These are phyloP conservation scores for Fusarium kyushuense DNA, from an alignment of 2,329 filamentous ascomycete genomes.

Conservation along the genomic window DNA sequence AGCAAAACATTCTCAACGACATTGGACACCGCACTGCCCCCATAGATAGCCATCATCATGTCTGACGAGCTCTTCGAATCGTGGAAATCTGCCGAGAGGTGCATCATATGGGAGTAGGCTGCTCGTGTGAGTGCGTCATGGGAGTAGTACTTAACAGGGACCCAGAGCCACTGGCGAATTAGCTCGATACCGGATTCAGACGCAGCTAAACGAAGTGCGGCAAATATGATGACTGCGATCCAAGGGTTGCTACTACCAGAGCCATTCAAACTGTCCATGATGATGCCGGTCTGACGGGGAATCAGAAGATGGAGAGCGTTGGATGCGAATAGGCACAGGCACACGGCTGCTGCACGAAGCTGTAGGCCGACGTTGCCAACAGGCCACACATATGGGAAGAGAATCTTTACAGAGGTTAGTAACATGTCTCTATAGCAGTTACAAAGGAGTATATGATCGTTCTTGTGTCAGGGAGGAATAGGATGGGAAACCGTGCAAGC, in stretches of 20 bases:
- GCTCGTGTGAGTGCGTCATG: conserved; percentile 65
- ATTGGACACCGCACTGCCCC: conserved; percentile 65
- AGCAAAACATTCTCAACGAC: conserved; percentile 70
- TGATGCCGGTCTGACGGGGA: conserved; percentile 83
- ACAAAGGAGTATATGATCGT: neutral
- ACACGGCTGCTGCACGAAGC: conserved; percentile 74
- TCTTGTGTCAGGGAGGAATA: neutral
- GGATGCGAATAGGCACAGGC: conserved; percentile 74
- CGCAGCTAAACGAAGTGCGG: conserved; percentile 62
- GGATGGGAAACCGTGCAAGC: neutral
- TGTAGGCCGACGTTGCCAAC: conserved; percentile 74
- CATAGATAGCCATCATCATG: conserved; percentile 67
- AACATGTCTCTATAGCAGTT: neutral
- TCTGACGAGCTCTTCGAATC: conserved; percentile 71
- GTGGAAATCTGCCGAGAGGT: conserved; percentile 71
- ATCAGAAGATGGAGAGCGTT: conserved; percentile 82
- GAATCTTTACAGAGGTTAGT: conserved; percentile 62
- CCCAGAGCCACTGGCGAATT: conserved; percentile 67
- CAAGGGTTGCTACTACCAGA: conserved; percentile 62
- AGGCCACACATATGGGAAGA: conserved; percentile 85
- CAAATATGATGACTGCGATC: conserved; percentile 65
- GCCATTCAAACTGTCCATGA: conserved; percentile 75
- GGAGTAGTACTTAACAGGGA: conserved; percentile 69
- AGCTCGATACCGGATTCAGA: conserved; percentile 68
- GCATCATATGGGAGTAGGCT: conserved; percentile 70